Base-by-base conservation (phyloP, 2,329 filamentous ascomycete genomes). In the Fusarium xylarioides region DNA sequence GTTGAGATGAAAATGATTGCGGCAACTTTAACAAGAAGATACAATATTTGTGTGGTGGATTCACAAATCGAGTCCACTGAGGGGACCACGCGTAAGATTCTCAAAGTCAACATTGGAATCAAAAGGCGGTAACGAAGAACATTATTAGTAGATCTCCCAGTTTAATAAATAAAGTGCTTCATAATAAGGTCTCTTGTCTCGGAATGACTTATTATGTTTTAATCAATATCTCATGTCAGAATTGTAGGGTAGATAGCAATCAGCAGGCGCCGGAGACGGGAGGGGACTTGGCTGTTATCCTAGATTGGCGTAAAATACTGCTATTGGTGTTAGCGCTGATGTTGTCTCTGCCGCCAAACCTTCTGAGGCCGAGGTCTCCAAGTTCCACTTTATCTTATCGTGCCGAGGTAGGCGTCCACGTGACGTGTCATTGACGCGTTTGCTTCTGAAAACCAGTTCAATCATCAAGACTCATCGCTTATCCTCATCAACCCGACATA, bases 221-320 rank as follows among this genome's bases (percentile, higher is more conserved):
- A 4, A 28, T 46, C 26, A 46, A 46, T 21, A 46, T 28, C 44
- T 21, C 26, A 15, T 28, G 12, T 21, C 23, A 28, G 18, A 28
- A 18, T 46, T 46, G 10, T 49, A 49, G 46, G 46, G 46, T 49
- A 49, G 15, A 0, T 16, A 28, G 11, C 16, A 19, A 44, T 26
- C 11, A 2, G 11, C 1, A 9, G 16, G 5, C 5, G 23, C 11
- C 19, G 43, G 4, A 14, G 5, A 19, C 16, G 2, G 23, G 18
- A 46, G 23, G 2, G 8, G 5, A 46, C 43, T 46, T 46, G 5
- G 5, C 23, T 7, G 1, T 1, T 7, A 46, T 30, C 44, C 0
- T 11, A 1, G 11, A 16, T 8, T 16, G 4, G 0, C 1, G 0
- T 0, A 30, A n/a, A 30, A 30, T 0, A 0, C 4, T 8, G 10